A percentile compares a stretch with the other conserved stretches of the same genome.
These are phyloP conservation scores for Penicillium polonicum DNA, from an alignment of 2,329 filamentous ascomycete species.

Conservation along the genomic window DNA sequence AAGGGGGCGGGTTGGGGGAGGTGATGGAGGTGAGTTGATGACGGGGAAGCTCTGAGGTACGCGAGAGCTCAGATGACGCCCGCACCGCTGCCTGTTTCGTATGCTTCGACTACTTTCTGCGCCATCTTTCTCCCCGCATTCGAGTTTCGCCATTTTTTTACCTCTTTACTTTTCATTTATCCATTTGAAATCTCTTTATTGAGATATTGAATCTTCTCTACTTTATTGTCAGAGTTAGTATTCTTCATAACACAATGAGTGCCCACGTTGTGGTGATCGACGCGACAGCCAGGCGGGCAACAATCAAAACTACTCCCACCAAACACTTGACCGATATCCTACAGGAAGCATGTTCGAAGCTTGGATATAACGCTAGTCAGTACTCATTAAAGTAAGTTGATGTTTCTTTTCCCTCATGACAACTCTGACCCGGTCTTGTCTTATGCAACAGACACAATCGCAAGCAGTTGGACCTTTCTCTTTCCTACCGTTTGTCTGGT, in stretches of 20 bases:
- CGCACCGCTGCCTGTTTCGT: slow-evolving; percentile 32
- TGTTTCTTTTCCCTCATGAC: not conserved
- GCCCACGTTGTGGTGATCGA: slow-evolving; percentile 87
- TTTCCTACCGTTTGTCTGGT: slow-evolving; percentile 78
- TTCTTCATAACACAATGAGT: slow-evolving; percentile 59
- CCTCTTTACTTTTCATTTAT: not conserved
- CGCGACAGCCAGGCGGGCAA: slow-evolving; percentile 71
- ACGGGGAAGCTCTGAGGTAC: slow-evolving; percentile 32
- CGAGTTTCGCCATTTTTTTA: not conserved
- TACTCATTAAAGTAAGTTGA: slow-evolving; percentile 73
- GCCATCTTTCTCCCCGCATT: slow-evolving; percentile 18
- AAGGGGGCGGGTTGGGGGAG: slow-evolving; percentile 19
- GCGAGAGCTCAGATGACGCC: slow-evolving; percentile 36
- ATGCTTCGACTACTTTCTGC: slow-evolving; percentile 30
- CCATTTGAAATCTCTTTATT: not conserved
- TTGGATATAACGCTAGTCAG: slow-evolving; percentile 69
- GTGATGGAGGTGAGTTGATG: slow-evolving; percentile 24
- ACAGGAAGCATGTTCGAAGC: slow-evolving; percentile 81
- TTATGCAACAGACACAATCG: slow-evolving; percentile 65
- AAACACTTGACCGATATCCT: slow-evolving; percentile 83
- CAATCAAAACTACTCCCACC: slow-evolving; percentile 77
- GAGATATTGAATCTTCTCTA: slow-evolving; percentile 1
- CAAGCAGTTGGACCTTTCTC: slow-evolving; percentile 80
- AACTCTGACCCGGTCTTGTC: slow-evolving; percentile 14
- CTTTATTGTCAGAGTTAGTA: not conserved